These are phyloP conservation scores for Syzygium oleosum DNA, from an alignment of 345 rosid species.

Conservation along the genomic window DNA sequence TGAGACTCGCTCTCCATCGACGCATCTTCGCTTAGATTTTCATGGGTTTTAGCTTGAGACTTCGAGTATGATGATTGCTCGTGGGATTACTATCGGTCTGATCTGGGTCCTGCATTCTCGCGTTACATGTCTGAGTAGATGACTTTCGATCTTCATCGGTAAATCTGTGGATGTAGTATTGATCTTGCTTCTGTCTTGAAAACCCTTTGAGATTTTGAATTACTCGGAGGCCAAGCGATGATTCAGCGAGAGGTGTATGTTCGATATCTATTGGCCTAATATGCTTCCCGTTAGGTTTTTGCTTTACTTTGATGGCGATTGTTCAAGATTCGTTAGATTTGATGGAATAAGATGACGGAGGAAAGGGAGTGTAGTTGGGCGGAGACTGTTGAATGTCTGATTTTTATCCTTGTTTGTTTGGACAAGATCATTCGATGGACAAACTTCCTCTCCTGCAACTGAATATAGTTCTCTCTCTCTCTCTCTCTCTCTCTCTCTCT, in stretches of 20 bases:
- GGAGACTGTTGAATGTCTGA: not conserved
- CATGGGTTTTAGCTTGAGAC: not conserved
- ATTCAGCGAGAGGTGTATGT: not conserved
- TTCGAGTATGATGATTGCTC: not conserved
- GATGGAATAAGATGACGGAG: not conserved
- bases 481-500: not conserved
- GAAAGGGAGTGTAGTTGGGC: not conserved
- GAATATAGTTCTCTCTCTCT: not conserved
- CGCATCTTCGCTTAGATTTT: not conserved
- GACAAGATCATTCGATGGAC: not conserved
- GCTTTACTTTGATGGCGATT: not conserved
- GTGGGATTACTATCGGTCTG: not conserved
- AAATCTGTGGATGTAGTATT: not conserved
- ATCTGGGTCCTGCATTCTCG: not conserved
- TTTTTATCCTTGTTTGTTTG: not conserved
- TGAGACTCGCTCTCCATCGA: not conserved
- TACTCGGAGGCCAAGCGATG: not conserved
- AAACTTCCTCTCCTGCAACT: not conserved
- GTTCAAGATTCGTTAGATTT: not conserved
- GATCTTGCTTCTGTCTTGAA: not conserved
- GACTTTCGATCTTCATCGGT: not conserved
- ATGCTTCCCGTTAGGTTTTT: not conserved
- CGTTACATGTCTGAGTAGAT: not conserved
- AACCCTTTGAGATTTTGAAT: not conserved
- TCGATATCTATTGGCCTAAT: not conserved